Evolutionary conservation across 2,329 filamentous ascomycete genomes (phyloP).

Genomic region (Fusarium pseudoanthophilum): DNA sequence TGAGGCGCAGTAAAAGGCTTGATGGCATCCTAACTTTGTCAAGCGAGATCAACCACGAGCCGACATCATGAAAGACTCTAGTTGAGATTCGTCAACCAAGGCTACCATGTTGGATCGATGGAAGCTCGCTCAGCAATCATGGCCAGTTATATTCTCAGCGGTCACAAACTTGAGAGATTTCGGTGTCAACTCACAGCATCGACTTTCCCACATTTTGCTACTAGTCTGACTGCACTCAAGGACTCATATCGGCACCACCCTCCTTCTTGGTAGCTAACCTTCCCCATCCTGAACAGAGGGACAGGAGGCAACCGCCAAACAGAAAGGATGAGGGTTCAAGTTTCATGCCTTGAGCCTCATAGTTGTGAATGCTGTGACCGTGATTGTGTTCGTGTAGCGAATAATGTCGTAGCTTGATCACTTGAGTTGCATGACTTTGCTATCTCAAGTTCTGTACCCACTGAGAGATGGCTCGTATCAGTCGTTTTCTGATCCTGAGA

Average conservation of each 20-base stretch:
- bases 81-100: not conserved
- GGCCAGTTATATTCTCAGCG: not conserved
- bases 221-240: not conserved
- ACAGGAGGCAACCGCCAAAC: not conserved
- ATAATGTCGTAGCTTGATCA: not conserved
- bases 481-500: not conserved
- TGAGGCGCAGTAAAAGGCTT: not conserved
- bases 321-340: not conserved
- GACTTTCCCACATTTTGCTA: not conserved
- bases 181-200: not conserved
- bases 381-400: not conserved
- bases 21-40: rapidly evolving
- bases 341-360: not conserved
- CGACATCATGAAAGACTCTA: no score
- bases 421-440: not conserved
- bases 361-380: not conserved
- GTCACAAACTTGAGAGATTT: not conserved
- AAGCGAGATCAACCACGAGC: not conserved
- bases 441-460: not conserved
- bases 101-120: no score
- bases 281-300: not conserved
- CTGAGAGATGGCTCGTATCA: not conserved
- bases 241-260: not conserved
- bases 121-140: not conserved
- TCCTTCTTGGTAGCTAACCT: not conserved